A percentile compares a stretch with the other conserved stretches of the same genome.
phyloP scores from a whole-genome alignment of 441 rosid genomes.

The Mallotus japonicus region DNA sequence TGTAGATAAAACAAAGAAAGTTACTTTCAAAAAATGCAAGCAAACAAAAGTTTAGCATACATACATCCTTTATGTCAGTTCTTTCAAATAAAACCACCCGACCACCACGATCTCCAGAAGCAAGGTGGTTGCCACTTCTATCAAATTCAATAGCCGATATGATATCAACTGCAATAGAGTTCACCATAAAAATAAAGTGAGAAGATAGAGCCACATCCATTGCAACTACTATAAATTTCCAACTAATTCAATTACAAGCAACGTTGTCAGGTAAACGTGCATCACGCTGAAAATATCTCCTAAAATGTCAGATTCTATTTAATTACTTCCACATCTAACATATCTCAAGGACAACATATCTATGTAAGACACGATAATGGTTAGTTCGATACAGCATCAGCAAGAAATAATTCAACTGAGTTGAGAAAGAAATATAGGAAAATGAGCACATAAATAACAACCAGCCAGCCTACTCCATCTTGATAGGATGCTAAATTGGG shows the following conservation, averaged over 20 bases:
- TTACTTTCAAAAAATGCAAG: not conserved
- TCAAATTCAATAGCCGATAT: conserved; percentile 96
- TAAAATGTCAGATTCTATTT: not conserved
- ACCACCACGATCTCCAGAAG: conserved; percentile 97
- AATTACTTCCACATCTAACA: not conserved
- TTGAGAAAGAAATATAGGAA: not conserved
- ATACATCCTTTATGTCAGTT: conserved; percentile 71
- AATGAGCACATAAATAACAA: not conserved
- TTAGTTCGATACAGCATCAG: not conserved
- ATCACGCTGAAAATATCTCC: not conserved
- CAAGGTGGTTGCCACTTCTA: conserved; percentile 82
- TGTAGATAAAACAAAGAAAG: conserved; percentile 9
- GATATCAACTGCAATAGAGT: conserved; percentile 70
- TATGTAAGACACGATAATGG: not conserved
- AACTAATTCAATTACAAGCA: not conserved
- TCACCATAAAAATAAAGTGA: conserved; percentile 9
- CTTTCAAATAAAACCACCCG: conserved; percentile 93
- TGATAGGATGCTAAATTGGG: not conserved
- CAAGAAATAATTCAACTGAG: not conserved
- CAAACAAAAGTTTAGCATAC: conserved; percentile 41
- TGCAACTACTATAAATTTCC: not conserved
- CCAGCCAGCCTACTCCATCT: not conserved
- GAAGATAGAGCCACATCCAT: not conserved
- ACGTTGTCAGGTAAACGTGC: not conserved
- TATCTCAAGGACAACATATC: not conserved